Base-by-base conservation (phyloP, 306 rosid species). In the cucumber (Cucumis sativus) region DNA sequence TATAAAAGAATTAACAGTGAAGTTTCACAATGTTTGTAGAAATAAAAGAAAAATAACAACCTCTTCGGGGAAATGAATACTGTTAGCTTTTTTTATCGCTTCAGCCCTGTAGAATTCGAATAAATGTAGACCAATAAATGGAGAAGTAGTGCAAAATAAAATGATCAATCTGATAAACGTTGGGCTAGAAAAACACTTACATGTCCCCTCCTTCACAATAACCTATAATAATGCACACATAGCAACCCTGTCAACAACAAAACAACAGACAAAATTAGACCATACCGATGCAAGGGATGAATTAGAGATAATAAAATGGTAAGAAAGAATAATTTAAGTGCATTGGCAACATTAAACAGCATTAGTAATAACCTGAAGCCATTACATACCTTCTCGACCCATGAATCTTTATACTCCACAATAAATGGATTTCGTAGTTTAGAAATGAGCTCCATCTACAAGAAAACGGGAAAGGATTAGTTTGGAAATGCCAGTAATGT, bases 351-450 rank as follows among this genome's bases (percentile, higher is more conserved):
- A 75, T 39, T 54, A 56, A 40, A 39, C 65, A 74, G 20, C 55
- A 56, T 5, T 11, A 54, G 64, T 56, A 7, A 74, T 17, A 70
- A 43, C 76, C 39, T 25, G 23, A 2, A 47, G 76, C 43, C 60
- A 71, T 71, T 15, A 7, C 2, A 28, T 87, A 92, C 99, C 98
- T 92, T 96, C 85, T 96, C 99, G 18, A 96, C 99, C 99, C 99
- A 96, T 41, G 99, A 96, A 89, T 96, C 99, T 83, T 96, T 96
- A 85, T 96, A 96, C 86, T 96, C 99, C 85, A 96, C 99, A 70
- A 96, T 92, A 85, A 91, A 96, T 71, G 97, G 99, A 82, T 92
- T 96, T 59, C 90, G 82, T 13, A 96, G 77, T 82, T 86, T 92
- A 57, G 98, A 92, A 80, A 96, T 91, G 55, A 96, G 98, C 82